Conservation (phyloP, 1,284 basidiomycete species). For the Pseudozyma pruni region DNA sequence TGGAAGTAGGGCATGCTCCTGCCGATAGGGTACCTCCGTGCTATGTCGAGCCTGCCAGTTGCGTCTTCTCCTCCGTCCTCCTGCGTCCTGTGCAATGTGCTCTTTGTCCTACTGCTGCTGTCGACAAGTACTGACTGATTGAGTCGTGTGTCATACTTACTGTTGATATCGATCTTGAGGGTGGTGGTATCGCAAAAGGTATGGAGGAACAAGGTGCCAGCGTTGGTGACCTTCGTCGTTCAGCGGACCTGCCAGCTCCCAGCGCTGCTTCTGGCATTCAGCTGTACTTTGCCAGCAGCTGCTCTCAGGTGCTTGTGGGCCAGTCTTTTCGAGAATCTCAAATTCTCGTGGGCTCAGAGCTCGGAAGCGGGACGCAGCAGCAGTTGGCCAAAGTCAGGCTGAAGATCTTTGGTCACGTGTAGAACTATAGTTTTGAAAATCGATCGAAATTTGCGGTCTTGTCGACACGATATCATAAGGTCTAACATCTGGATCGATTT, state of each 20-base stretch:
- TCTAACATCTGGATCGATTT: not conserved
- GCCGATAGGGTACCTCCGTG: no score
- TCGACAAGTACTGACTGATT: slow-evolving; percentile 9
- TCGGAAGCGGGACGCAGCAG: no score
- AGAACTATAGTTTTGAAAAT: slow-evolving; percentile 15
- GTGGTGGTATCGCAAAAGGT: slow-evolving; percentile 49
- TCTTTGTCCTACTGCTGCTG: slow-evolving; percentile 5
- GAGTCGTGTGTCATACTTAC: slow-evolving; percentile 26
- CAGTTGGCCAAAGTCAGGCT: not conserved
- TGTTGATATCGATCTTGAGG: slow-evolving; percentile 51
- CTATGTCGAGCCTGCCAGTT: no score
- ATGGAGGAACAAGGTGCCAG: slow-evolving; percentile 11
- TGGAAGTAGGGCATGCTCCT: no score
- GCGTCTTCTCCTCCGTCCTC: slow-evolving; percentile 1
- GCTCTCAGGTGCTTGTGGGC: no score
- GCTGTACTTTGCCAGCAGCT: no score
- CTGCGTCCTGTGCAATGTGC: slow-evolving; percentile 1
- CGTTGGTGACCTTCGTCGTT: slow-evolving; percentile 5
- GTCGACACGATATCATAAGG: no score
- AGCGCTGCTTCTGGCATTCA: not conserved
- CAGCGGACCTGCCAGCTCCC: slow-evolving; percentile 5
- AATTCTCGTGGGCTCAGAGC: not conserved
- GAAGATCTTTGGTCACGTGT: slow-evolving; percentile 12
- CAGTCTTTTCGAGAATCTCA: not conserved
- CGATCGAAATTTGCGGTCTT: no score